Evolutionary conservation across 768 basidiomycete genomes (phyloP), one percentile per base, ranked within the genome.

Genomic region (Auriculariales sp.): DNA sequence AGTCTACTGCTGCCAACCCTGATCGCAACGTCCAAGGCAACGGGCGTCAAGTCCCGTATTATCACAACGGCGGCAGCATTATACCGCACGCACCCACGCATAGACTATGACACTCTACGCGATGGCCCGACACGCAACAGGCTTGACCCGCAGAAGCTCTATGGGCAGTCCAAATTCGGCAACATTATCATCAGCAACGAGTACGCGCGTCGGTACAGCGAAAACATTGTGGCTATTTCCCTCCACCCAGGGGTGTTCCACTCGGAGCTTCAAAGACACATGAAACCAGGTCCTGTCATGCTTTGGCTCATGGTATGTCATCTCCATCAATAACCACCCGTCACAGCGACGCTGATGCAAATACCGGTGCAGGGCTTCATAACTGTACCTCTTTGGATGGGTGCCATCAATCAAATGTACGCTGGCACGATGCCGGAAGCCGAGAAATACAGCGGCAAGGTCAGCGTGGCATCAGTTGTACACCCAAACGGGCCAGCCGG

Each of bases 41-140:
- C 68, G 3, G 68, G 69, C 39, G 17, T 24, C 42, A 70, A 70
- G 44, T 60, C 67, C 3, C 74, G 78, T 31, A 59, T 79, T 30
- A 62, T 79, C 34, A 73, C 64, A 3, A 65, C 67, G 7, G 68
- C 74, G 3, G 76, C 78, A 3, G 58, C 63, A 1, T 67, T 56
- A 1, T 64, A 66, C 35, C 62, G 53, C 56, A 56, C 53, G 24
- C 39, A 36, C 10, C 9, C 39, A 19, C 47, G 6, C n/a, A 51
- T 75, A 42, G 52, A 69, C 47, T 74, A 66, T 49, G 58, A 61
- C 22, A 64, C 71, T 1, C 61, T 76, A 52, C 68, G 63, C 52
- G 71, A 71, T 42, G 56, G 66, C 14, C 55, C 66, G 12, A 54
- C 52, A 12, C 58, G 72, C 7, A 56, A 55, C 29, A 64, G 59